Evolutionary conservation across 2,329 filamentous ascomycete genomes (phyloP), one percentile per base, ranked within the genome.

Genomic region (Diaporthe batatas): DNA sequence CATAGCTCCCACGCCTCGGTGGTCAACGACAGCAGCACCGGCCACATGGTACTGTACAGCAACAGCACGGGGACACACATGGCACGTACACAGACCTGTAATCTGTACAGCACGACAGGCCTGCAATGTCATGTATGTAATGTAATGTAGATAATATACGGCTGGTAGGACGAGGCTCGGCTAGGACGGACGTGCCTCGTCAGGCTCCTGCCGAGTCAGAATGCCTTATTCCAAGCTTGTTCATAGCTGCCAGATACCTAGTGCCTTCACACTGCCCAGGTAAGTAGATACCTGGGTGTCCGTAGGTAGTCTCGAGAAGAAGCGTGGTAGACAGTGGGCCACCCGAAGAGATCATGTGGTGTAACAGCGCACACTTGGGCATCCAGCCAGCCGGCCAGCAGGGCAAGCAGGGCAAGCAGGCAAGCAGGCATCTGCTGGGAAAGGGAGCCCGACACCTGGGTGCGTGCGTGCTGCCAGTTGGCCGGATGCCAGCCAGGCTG

Each of bases 351-450:
- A 65, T 36, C 6, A 65, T 65, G 62, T 65, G 62, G 62, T 65
- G 62, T 47, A 65, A 65, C 62, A 65, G 49, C 62, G 44, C 62
- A 65, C 44, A 65, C 44, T 36, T 34, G 62, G 62, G 44, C 62
- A 51, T 32, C 59, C 21, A 59, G 57, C 25, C n/a, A 25, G 47
- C 47, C 47, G 29, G 57, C 57, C 57, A 59, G 57, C 57, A 36
- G 16, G 21, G 44, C 44, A 4, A 47, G 44, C 44, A 39, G 16
- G 6, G 39, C 39, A 51, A 51, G 47, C 25, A 32, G 23, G 42
- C 16, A 64, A 11, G 29, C 16, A 64, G 6, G 29, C 59, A 65
- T 36, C 2, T 25, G 36, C 57, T 34, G 12, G 42, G 58, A 32
- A 47, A 47, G 47, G 39, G 58, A 64, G 58, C 58, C 39, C 39